Percentiles rank a stretch among this genome's conserved stretches.
These are phyloP conservation scores for Yamadazyma epiphylla DNA, from an alignment of 1,139 yeast genomes.

Conservation along the genomic window DNA sequence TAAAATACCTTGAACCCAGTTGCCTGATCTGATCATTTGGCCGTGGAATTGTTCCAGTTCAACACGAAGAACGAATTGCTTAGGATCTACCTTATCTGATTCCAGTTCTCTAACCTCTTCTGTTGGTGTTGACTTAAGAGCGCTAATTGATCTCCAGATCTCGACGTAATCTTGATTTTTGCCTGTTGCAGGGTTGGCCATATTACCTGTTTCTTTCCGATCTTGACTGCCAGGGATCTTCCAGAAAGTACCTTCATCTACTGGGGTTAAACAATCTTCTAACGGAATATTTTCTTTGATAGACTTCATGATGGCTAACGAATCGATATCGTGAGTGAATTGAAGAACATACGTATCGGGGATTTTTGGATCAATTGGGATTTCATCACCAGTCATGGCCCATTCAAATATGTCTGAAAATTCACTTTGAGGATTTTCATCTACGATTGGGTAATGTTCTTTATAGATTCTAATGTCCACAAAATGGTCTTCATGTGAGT, in stretches of 20 bases:
- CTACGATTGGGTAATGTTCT: conserved; percentile 19
- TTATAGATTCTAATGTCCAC: conserved; percentile 39
- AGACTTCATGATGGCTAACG: conserved; percentile 27
- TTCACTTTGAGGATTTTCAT: conserved; percentile 9
- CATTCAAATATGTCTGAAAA: conserved; percentile 31
- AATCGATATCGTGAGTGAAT: conserved; percentile 44
- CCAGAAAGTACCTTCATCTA: conserved; percentile 47
- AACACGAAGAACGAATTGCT: conserved; percentile 26
- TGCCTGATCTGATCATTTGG: conserved; percentile 45
- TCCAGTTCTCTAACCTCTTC: conserved; percentile 24
- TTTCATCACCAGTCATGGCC: conserved; percentile 39
- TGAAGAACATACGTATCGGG: conserved; percentile 25
- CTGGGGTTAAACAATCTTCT: conserved; percentile 20
- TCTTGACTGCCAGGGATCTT: conserved; percentile 35
- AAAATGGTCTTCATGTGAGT: conserved; percentile 40
- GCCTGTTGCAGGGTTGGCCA: conserved; percentile 48
- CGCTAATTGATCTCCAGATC: conserved; percentile 54
- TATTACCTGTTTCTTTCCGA: conserved; percentile 50
- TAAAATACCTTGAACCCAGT: conserved; percentile 52
- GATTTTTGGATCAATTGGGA: conserved; percentile 14
- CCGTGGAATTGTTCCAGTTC: conserved; percentile 30
- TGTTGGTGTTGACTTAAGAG: conserved; percentile 26
- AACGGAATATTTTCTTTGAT: conserved; percentile 19
- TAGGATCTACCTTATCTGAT: conserved; percentile 8
- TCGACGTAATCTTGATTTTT: conserved; percentile 46